Base-by-base conservation (phyloP, 306 rosid species). In the Spatholobus suberectus region DNA sequence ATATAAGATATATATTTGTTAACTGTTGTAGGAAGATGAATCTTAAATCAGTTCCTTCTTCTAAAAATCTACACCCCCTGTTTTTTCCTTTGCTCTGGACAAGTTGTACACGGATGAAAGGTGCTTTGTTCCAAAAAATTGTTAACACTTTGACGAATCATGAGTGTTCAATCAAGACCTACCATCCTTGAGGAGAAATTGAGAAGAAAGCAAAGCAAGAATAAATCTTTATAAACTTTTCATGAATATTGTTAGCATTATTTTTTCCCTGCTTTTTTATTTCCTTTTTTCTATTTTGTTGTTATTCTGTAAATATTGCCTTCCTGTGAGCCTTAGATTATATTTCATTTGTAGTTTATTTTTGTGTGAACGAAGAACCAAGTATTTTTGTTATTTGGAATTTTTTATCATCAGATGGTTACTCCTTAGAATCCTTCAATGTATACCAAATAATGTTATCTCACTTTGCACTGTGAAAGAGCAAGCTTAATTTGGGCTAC, bases 71-170 rank as follows among this genome's bases (percentile, higher is more conserved):
- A 35, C 82, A 87, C 24, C 17, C 80, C n/a, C n/a, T n/a, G 77
- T 76, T 47, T 89, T 90, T 15, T 77, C 95, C 8, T 34, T 54
- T 18, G 84, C 93, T 54, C 94, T 90, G 81, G 97, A 92, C 91
- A 92, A 91, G 87, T 55, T 92, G 32, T 95, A 87, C n/a, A 63
- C 61, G 0, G 94, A 95, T 68, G 97, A 92, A 44, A 88, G 46
- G 83, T 93, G 99, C 54, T 47, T 96, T 79, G 91, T 87, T 69
- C 86, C 94, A 5, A 82, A 82, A 70, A 90, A 18, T 89, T 41
- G 73, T 88, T 23, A 75, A 81, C 55, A 63, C 81, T 8, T 80
- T 91, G 41, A 82, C 88, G 12, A 85, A 86, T 26, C 59, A 72
- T 38, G 32, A 83, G 81, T 57, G 47, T 89, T 62, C 76, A 27